These are phyloP conservation scores for Geranium brycei DNA, from an alignment of 345 rosid species.

Conservation along the genomic window DNA sequence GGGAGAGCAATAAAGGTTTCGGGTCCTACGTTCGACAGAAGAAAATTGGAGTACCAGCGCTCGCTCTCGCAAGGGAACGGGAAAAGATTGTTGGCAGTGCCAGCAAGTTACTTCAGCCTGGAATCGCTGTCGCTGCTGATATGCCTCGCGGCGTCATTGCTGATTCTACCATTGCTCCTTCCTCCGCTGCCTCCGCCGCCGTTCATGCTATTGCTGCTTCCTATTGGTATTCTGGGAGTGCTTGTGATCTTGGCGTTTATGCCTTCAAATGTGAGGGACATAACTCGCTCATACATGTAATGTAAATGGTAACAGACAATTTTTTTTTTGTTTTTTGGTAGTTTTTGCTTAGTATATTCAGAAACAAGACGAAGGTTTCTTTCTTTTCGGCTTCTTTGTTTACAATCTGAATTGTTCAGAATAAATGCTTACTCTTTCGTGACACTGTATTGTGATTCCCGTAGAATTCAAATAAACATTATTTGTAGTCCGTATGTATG, in stretches of 20 bases:
- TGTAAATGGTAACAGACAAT: too few species aligned
- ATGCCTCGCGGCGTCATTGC: conserved; percentile 51
- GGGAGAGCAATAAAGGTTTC: conserved; percentile 10
- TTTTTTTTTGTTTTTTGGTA: too few species aligned
- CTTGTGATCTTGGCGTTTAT: conserved; percentile 63
- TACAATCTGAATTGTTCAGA: too few species aligned
- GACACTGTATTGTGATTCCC: too few species aligned
- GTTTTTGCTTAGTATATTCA: too few species aligned
- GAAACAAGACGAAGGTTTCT: too few species aligned
- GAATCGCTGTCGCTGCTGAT: conserved; percentile 43
- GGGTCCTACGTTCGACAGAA: conserved; percentile 10
- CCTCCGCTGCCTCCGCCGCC: conserved; percentile 90
- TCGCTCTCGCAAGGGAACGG: conserved; percentile 12
- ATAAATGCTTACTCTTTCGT: too few species aligned
- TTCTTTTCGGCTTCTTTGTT: too few species aligned
- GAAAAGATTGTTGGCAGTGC: conserved; percentile 21
- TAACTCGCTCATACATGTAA: conserved; percentile 23
- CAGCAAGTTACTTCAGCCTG: conserved; percentile 40
- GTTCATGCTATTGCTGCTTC: conserved; percentile 58
- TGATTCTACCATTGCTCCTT: conserved; percentile 66
- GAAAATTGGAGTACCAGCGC: conserved; percentile 18
- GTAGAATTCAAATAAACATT: too few species aligned
- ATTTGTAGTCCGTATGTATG: too few species aligned
- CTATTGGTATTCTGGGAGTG: conserved; percentile 50
- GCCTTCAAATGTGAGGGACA: conserved; percentile 42